A percentile compares a stretch with the other conserved stretches of the same genome.
Conservation (phyloP, 345 rosid genomes). For the Brassica cretica region DNA sequence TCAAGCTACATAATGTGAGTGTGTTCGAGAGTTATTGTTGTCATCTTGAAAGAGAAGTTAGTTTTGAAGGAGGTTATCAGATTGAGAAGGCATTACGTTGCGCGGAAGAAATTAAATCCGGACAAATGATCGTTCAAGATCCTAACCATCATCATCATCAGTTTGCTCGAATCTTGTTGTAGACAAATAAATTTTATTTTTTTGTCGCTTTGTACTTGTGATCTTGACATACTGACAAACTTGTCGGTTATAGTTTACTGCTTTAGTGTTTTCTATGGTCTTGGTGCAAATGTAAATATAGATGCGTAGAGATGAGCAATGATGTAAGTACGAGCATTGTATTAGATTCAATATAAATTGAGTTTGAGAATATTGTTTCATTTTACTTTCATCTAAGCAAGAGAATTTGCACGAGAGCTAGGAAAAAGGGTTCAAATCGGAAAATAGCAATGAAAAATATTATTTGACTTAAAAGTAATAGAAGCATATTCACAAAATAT, state of each 20-base stretch:
- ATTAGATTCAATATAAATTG: not conserved
- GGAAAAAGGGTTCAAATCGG: not conserved
- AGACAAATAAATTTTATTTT: not conserved
- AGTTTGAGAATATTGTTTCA: not conserved
- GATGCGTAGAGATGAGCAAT: not conserved
- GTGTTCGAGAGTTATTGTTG: not conserved
- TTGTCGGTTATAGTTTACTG: not conserved
- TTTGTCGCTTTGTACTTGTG: not conserved
- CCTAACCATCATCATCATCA: not conserved
- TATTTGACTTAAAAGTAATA: not conserved
- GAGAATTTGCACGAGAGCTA: not conserved
- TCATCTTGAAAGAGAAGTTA: not conserved
- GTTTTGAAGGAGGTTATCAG: not conserved
- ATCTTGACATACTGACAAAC: not conserved
- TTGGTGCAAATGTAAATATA: not conserved
- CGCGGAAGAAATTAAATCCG: not conserved
- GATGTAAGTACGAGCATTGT: not conserved
- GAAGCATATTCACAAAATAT: not conserved
- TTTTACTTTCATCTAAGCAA: not conserved
- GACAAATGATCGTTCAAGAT: not conserved
- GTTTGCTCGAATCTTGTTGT: not conserved
- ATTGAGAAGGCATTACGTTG: constrained; percentile 2
- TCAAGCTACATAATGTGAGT: not conserved
- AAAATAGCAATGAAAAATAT: not conserved
- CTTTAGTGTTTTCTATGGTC: not conserved